Conservation (phyloP, 306 rosid genomes). For the Fragaria ananassa region DNA sequence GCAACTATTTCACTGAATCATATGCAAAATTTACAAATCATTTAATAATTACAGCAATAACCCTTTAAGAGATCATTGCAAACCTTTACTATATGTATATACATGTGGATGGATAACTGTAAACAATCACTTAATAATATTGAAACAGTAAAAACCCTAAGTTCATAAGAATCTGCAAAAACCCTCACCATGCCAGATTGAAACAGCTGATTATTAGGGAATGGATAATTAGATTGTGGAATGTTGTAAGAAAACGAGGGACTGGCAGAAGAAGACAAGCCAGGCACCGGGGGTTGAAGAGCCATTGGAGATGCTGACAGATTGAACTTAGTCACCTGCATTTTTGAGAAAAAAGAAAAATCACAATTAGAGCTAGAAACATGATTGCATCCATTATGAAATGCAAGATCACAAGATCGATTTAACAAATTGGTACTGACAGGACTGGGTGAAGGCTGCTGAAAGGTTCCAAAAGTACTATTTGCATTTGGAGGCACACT, state of each 20-base stretch:
- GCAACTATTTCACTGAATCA: neutral
- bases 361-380: neutral
- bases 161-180: neutral
- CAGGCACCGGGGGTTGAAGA: slow-evolving; percentile 47
- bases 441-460: slow-evolving; percentile 31
- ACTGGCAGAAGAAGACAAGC: slow-evolving; percentile 28
- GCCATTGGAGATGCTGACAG: slow-evolving; percentile 26
- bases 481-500: slow-evolving; percentile 11
- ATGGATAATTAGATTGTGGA: slow-evolving; percentile 29
- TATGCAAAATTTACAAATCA: neutral
- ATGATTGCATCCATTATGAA: neutral
- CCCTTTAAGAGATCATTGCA: neutral
- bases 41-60: neutral
- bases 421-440: slow-evolving; percentile 32
- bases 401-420: neutral
- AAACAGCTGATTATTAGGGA: slow-evolving; percentile 36
- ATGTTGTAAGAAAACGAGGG: slow-evolving; percentile 49
- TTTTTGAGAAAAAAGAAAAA: neutral
- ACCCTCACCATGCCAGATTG: slow-evolving; percentile 42
- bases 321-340: slow-evolving; percentile 37
- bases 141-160: too few species aligned
- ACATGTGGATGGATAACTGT: neutral
- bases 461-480: slow-evolving; percentile 22
- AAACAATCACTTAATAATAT: neutral
- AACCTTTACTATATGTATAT: neutral